phyloP scores from a whole-genome alignment of 768 basidiomycete species.

The Leucocoprinus leucothites region DNA sequence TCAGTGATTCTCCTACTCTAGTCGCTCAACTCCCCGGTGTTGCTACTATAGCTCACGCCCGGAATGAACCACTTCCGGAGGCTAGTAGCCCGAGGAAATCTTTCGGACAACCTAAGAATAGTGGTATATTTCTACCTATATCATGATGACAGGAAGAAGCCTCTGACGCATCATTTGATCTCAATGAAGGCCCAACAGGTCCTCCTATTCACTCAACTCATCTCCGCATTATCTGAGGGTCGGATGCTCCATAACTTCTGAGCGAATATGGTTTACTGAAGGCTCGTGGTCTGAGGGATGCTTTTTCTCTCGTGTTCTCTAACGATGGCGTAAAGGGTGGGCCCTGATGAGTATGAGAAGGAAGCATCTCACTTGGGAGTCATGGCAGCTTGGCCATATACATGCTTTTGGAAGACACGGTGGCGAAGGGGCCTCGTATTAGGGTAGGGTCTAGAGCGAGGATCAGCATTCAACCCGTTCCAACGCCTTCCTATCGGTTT shows the following conservation, averaged over 20 bases:
- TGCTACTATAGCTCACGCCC: neutral
- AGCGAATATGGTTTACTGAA: neutral
- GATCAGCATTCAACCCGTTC: neutral
- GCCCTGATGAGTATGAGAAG: neutral
- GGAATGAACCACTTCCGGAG: neutral
- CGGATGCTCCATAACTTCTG: neutral
- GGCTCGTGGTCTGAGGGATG: neutral
- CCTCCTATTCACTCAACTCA: neutral
- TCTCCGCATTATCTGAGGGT: conserved; percentile 7
- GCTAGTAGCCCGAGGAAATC: conserved; percentile 6
- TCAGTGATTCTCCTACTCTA: neutral
- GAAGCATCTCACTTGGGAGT: too few relatives aligned
- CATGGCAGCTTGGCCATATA: neutral
- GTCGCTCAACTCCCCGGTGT: neutral
- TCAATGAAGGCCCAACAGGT: neutral
- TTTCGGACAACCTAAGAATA: conserved; percentile 8
- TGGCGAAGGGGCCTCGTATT: too few relatives aligned
- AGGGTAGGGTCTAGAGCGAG: too few relatives aligned
- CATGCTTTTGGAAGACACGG: neutral
- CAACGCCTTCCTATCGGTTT: too few relatives aligned
- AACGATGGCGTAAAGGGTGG: neutral
- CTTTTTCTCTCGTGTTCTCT: neutral
- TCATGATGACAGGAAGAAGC: neutral
- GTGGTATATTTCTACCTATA: neutral
- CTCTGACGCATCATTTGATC: neutral